Conservation (phyloP, 148 eudicot genomes). For the Vaccinium darrowii region DNA sequence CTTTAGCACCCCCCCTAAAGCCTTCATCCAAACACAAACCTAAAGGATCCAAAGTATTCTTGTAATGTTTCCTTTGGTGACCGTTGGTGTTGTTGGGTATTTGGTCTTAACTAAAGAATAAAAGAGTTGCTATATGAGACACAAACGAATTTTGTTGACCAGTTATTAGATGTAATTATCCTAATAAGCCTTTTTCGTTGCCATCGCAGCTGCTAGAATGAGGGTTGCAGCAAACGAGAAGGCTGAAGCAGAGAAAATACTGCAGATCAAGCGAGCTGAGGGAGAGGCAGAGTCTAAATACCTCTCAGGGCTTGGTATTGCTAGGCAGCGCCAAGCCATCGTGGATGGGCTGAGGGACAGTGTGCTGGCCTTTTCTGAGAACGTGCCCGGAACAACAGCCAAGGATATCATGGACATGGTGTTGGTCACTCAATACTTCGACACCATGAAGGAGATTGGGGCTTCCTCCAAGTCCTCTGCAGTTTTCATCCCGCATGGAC, state of each 20-base stretch:
- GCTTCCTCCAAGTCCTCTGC: conserved; percentile 47
- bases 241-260: conserved; percentile 57
- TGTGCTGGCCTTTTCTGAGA: conserved; percentile 52
- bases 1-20: neutral
- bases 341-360: conserved; percentile 60
- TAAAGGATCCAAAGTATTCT: neutral
- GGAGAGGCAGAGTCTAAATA: conserved; percentile 64
- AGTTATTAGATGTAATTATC: neutral
- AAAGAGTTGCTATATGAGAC: neutral
- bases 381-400: conserved; percentile 53
- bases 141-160: neutral
- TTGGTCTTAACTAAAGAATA: neutral
- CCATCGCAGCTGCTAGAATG: conserved; percentile 44
- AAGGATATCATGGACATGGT: conserved; percentile 64
- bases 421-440: conserved; percentile 48
- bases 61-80: neutral
- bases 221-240: conserved; percentile 56
- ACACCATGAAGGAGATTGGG: conserved; percentile 51
- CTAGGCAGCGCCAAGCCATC: conserved; percentile 60
- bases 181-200: neutral
- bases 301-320: conserved; percentile 55
- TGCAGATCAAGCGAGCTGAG: conserved; percentile 58
- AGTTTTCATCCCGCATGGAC: conserved; percentile 54
- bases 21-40: neutral
- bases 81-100: neutral